Conservation (phyloP, 2,329 filamentous ascomycete species). For the Huntiella abstrusa region DNA sequence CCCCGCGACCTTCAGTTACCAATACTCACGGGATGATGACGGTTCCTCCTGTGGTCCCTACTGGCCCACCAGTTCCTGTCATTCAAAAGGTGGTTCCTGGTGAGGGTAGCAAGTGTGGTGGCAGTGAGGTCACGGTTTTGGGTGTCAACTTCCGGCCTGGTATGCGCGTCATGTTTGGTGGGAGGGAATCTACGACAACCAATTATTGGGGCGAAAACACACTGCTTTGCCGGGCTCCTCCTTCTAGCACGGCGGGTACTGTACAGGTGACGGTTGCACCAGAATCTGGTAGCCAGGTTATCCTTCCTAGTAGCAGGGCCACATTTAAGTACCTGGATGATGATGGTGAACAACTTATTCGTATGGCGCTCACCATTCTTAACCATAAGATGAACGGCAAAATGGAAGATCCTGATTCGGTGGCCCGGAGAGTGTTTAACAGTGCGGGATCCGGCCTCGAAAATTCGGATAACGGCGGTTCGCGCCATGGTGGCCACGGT, state of each 20-base stretch:
- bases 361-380: slow-evolving; percentile 45
- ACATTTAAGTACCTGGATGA: slow-evolving; percentile 60
- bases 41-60: slow-evolving; percentile 4
- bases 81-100: slow-evolving; percentile 72
- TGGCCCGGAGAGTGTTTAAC: slow-evolving; percentile 42
- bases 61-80: slow-evolving; percentile 21
- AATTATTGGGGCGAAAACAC: slow-evolving; percentile 66
- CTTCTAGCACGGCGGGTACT: slow-evolving; percentile 44
- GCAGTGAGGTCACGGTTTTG: slow-evolving; percentile 71
- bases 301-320: slow-evolving; percentile 23
- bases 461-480: slow-evolving; percentile 7
- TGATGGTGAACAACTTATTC: slow-evolving; percentile 48
- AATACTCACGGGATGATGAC: slow-evolving; percentile 24
- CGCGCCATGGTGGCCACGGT: slow-evolving; percentile 19
- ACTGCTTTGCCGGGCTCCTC: slow-evolving; percentile 62
- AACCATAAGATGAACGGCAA: slow-evolving; percentile 46
- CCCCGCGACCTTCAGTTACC: slow-evolving; percentile 24
- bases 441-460: slow-evolving; percentile 19
- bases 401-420: slow-evolving; percentile 39
- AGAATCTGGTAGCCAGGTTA: slow-evolving; percentile 11
- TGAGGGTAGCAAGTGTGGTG: slow-evolving; percentile 65
- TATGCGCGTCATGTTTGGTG: slow-evolving; percentile 71
- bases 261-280: slow-evolving; percentile 44
- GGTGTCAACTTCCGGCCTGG: slow-evolving; percentile 61
- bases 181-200: slow-evolving; percentile 44